A percentile compares a stretch with the other conserved stretches of the same genome.
Evolutionary conservation across 1,139 yeast species (phyloP).

Genomic region (Neolecta irregularis): DNA sequence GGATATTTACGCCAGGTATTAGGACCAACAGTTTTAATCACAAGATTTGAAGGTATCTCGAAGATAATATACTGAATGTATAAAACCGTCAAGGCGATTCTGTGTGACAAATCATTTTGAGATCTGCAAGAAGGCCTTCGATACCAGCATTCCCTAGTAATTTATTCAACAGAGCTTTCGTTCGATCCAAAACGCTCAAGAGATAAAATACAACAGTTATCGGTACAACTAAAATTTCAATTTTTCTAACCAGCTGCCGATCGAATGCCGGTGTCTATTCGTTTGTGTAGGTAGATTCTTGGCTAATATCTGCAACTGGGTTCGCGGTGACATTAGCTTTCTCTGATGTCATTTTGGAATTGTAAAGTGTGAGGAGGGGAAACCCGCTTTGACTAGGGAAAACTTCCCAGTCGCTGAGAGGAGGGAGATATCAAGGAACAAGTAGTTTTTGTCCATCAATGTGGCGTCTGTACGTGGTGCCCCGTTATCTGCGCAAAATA

Average conservation of each 20-base stretch:
- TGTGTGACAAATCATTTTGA: constrained; percentile 47
- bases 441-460: no score
- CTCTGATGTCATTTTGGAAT: no score
- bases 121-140: constrained; percentile 43
- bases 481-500: no score
- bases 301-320: no score
- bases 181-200: constrained; percentile 23
- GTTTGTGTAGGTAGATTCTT: no score
- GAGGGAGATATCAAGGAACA: no score
- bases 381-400: no score
- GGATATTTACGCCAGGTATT: constrained; percentile 36
- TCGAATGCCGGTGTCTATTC: no score
- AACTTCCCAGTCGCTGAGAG: no score
- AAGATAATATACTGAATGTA: constrained; percentile 55
- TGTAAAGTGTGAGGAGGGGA: no score
- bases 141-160: constrained; percentile 45
- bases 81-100: constrained; percentile 43
- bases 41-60: constrained; percentile 50
- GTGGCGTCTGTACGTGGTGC: no score
- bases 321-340: no score
- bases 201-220: neutral
- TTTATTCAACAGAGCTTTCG: constrained; percentile 32
- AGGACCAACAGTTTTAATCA: constrained; percentile 45
- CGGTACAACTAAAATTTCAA: neutral
- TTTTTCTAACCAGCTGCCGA: neutral